Base-by-base conservation (phyloP, 2,329 filamentous ascomycete genomes). In the Exutisphaerella laricina region DNA sequence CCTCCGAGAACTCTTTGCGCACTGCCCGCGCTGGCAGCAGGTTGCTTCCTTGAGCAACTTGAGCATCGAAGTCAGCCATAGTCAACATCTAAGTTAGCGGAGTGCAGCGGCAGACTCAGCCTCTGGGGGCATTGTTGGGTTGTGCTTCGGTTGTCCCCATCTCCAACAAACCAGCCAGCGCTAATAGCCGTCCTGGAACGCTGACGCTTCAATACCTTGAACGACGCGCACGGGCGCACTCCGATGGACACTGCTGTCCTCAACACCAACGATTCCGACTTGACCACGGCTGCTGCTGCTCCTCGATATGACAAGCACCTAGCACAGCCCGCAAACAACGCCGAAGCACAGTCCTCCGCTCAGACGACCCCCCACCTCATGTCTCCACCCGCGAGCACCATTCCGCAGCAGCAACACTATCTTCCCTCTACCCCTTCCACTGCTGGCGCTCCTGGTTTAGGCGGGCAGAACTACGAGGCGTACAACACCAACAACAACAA, bases 401-500 rank as follows among this genome's bases (percentile, higher is more conserved):
- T 34, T 3, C 31, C 31, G 14, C 31, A 34, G 17, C 4, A 5
- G n/a, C 5, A 34, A 5, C 31, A 34, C 10, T 20, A 34, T 17
- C 31, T 34, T 2, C 31, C 33, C 20, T 35, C 33, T n/a, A 35
- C 33, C 8, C 33, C 33, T 14, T 21, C 17, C 18, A 4, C 33
- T n/a, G 20, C 33, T 17, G 17, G 2, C 31, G 17, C 31, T 5
- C 31, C 17, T 16, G 31, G 13, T 17, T 33, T 17, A 13, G 31
- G 13, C 18, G 33, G 17, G 8, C 9, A 17, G n/a, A 35, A 35
- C 17, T 42, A 45, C 46, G 46, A 49, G 34, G 33, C 46, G 25
- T 45, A 45, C 42, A 39, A 35, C 41, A 12, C 39, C 28, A 39
- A 16, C 23, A 32, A 16, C 34, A 38, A 39, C 41, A 20, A 10